phyloP scores from a whole-genome alignment of 2,329 filamentous ascomycete species.

The Xylariales sp. region DNA sequence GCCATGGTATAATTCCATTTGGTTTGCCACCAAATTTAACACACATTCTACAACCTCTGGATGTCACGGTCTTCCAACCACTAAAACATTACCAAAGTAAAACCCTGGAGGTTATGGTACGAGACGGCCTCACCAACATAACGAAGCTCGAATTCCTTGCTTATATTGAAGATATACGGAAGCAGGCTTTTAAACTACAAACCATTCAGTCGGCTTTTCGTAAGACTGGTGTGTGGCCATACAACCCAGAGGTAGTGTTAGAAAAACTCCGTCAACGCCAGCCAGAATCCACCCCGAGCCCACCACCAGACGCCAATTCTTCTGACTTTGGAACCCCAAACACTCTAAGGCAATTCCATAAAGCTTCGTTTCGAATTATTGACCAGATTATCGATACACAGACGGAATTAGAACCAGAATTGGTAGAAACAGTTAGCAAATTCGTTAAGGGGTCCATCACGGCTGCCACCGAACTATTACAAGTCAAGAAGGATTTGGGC shows the following conservation, averaged over 20 bases:
- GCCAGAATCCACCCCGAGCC: not conserved
- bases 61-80: slow-evolving; percentile 7
- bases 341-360: slow-evolving; percentile 1
- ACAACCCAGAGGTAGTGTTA: slow-evolving; percentile 4
- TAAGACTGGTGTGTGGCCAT: slow-evolving; percentile 6
- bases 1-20: slow-evolving; percentile 10
- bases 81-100: slow-evolving; percentile 6
- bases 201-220: slow-evolving; percentile 7
- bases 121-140: slow-evolving; percentile 3
- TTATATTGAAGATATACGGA: slow-evolving; percentile 2
- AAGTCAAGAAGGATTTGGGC: not conserved
- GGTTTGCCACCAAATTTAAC: slow-evolving; percentile 5
- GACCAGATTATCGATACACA: not conserved
- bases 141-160: slow-evolving; percentile 6
- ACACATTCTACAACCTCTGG: slow-evolving; percentile 7
- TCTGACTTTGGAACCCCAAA: not conserved
- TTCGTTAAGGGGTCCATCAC: not conserved
- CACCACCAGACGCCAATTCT: not conserved
- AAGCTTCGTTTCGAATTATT: not conserved
- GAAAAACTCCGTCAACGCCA: not conserved
- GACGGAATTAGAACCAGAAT: not conserved
- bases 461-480: not conserved
- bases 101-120: slow-evolving; percentile 1
- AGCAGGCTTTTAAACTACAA: slow-evolving; percentile 2
- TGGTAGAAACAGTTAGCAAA: not conserved